Percentiles rank a stretch among this genome's conserved stretches.
Conservation (phyloP, 768 basidiomycete species). For the Russula sp. region DNA sequence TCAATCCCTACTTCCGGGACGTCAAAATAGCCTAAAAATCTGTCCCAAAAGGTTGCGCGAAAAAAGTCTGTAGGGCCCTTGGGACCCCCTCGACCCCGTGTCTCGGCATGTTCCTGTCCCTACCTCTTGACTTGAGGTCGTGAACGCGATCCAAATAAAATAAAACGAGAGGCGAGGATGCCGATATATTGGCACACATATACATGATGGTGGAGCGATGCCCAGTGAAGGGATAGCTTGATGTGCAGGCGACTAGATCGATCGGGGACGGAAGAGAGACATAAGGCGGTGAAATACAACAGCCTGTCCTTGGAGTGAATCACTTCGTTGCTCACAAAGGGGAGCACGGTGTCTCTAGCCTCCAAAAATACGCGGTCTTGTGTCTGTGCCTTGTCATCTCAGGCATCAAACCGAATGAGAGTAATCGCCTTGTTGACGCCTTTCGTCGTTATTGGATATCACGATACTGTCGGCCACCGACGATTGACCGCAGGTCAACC, state of each 20-base stretch:
- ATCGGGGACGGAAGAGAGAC: constrained; percentile 41
- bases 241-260: constrained; percentile 48
- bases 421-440: constrained; percentile 50
- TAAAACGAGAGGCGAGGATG: constrained; percentile 43
- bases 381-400: constrained; percentile 57
- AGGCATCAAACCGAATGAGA: constrained; percentile 52
- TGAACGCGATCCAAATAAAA: constrained; percentile 34
- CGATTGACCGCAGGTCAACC: constrained; percentile 27
- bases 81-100: no score
- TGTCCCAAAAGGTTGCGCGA: no score
- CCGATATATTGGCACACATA: constrained; percentile 69
- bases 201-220: constrained; percentile 59
- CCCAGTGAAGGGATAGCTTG: constrained; percentile 80
- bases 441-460: constrained; percentile 23
- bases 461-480: constrained; percentile 24
- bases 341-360: constrained; percentile 53
- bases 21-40: no score
- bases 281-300: constrained; percentile 43
- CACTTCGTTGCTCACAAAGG: constrained; percentile 48
- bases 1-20: no score
- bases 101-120: no score
- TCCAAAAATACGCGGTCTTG: constrained; percentile 59
- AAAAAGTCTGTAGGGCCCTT: no score
- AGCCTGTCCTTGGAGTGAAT: constrained; percentile 47
- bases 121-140: constrained; percentile 28